Conservation (phyloP, 805 yeast genomes). For the Wickerhamomyces mucosus region DNA sequence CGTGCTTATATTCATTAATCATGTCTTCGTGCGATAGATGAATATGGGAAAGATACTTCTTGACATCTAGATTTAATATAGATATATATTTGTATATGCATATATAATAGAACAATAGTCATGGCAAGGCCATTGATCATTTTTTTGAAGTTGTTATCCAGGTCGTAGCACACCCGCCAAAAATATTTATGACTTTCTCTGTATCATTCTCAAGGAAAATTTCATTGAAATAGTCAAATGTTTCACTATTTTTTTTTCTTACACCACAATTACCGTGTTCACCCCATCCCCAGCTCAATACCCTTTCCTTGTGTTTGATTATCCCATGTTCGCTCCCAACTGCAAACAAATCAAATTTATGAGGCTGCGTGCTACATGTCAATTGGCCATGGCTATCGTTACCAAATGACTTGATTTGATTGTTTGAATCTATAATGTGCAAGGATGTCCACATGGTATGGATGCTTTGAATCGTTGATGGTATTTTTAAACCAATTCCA, state of each 20-base stretch:
- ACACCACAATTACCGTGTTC: conserved; percentile 94
- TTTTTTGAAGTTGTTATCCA: conserved; percentile 35
- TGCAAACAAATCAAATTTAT: conserved; percentile 18
- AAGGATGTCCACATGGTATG: conserved; percentile 75
- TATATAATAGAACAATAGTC: conserved; percentile 2
- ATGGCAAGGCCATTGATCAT: conserved; percentile 1
- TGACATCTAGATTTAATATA: conserved; percentile 35
- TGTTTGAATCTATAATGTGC: conserved; percentile 31
- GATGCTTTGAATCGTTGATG: conserved; percentile 15
- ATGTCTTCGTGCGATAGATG: conserved; percentile 49
- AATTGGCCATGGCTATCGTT: conserved; percentile 72
- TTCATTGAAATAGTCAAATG: conserved; percentile 27
- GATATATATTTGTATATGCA: conserved; percentile 1
- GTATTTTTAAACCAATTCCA: conserved; percentile 4
- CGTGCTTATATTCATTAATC: conserved; percentile 14
- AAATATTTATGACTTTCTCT: conserved; percentile 24
- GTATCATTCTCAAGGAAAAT: conserved; percentile 25
- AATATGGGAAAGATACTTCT: conserved; percentile 73
- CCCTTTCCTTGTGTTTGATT: conserved; percentile 17
- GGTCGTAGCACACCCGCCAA: conserved; percentile 62
- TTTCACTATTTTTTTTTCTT: conserved; percentile 7
- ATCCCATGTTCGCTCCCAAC: conserved; percentile 90
- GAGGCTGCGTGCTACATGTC: conserved; percentile 20
- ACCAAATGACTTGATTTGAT: conserved; percentile 45
- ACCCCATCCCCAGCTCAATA: conserved; percentile 95